Evolutionary conservation across 78 protist species (phyloP), one percentile per base, ranked within the genome.

Genomic region (Mastigamoeba balamuthi): DNA sequence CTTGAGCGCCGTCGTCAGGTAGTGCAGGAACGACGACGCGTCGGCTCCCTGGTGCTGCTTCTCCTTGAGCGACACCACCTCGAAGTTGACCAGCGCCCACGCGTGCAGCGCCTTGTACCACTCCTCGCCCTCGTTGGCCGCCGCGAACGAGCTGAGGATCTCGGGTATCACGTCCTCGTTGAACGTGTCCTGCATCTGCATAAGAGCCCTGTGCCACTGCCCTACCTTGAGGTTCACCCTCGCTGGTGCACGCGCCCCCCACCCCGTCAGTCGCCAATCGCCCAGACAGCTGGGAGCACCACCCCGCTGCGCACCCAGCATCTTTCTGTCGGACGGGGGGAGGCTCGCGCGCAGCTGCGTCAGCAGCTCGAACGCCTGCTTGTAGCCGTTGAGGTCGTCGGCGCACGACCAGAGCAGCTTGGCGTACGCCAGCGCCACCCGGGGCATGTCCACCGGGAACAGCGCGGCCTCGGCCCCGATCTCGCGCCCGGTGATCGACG

Each of bases 71-170:
- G 75, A 10, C 25, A 91, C 83, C 2, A 88, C 89, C 52, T 88
- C 84, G 35, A 85, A 91, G 77, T 95, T 90, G 42, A 80, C 66
- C n/a, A 91, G 40, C 30, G 99, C 98, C 90, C 88, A 94, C 38
- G 84, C 64, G 87, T 94, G 99, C 99, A 98, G 94, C 23, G 97
- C 99, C 58, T 84, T 81, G 86, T 94, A 95, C 94, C 97, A 91
- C 28, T 63, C 33, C 72, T 93, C 85, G 48, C 74, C 44, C 38
- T 29, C 72, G 28, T 85, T 84, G 28, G 98, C 95, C 0, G 74
- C 40, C n/a, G 40, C 44, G 74, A 80, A 80, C 30, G 66, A 72
- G 29, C 39, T 39, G 42, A 88, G 71, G 40, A 89, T 81, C 43
- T 52, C 74, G 25, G 86, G 75, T 41, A 88, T 85, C 25, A 69